A percentile compares a stretch with the other conserved stretches of the same genome.
Conservation (phyloP, 768 basidiomycete species). For the Tubosaeta brunneosetosa region DNA sequence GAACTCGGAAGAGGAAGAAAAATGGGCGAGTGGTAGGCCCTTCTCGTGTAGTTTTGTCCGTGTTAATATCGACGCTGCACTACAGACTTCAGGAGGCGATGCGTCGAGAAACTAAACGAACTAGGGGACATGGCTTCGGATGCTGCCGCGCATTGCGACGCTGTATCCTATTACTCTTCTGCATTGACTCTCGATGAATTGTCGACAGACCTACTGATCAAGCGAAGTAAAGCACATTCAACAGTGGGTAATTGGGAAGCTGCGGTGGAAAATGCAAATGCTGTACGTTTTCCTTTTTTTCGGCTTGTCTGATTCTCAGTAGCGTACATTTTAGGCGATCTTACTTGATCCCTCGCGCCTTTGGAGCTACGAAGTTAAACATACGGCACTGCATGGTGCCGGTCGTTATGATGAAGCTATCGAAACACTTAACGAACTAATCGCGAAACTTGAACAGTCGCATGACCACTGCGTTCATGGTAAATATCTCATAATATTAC, state of each 20-base stretch:
- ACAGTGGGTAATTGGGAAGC: not conserved
- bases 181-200: constrained; percentile 4
- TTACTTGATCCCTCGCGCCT: constrained; percentile 8
- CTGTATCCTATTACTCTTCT: constrained; percentile 8
- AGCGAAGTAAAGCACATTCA: constrained; percentile 7
- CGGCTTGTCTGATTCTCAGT: not conserved
- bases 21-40: constrained; percentile 7
- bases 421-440: constrained; percentile 4
- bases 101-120: constrained; percentile 6
- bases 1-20: not conserved
- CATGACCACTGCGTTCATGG: not conserved
- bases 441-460: constrained; percentile 2
- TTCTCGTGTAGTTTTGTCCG: not conserved
- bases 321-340: constrained; percentile 7
- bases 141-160: constrained; percentile 4
- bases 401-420: constrained; percentile 17
- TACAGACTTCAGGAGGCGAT: constrained; percentile 10
- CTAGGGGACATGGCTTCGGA: constrained; percentile 3
- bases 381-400: constrained; percentile 11
- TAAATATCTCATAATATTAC: not conserved
- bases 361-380: constrained; percentile 9
- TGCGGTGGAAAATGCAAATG: constrained; percentile 8
- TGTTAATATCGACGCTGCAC: not conserved
- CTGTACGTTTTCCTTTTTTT: constrained; percentile 3
- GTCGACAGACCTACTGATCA: not conserved